Base-by-base conservation (phyloP, 2,329 filamentous ascomycete genomes). In the Hypoxylon sp. region DNA sequence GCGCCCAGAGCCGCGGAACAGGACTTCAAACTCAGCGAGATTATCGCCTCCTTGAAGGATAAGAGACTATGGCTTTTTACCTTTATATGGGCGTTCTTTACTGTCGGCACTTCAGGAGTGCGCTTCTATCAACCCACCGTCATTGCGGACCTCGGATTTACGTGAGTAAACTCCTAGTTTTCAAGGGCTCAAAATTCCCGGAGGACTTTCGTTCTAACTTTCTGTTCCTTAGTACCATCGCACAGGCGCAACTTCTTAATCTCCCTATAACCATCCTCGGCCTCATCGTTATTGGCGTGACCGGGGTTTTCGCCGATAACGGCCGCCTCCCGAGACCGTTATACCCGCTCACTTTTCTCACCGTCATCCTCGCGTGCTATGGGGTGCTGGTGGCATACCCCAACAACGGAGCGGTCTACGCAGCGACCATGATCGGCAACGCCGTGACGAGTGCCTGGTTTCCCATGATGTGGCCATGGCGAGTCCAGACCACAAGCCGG, bases 401-500 rank as follows among this genome's bases (percentile, higher is more conserved):
- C 1, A 82, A 74, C 69, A 81, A 77, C 34, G 83, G 82, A 5
- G 83, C 75, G 1, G 80, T 85, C 0, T 86, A 85, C 50, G 81
- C 83, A 0, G 83, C 82, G 0, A 85, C 82, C 0, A 66, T 84
- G 23, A 80, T 85, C 28, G 82, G 78, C 5, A 81, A 81, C 48
- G 80, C 79, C 0, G 77, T 83, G 10, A 78, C 81, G 0, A 75
- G 78, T 2, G 78, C 80, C 1, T 84, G 82, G 80, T 86, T 79
- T 67, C 81, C 83, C 0, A 78, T 84, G 63, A 85, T 85, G 83
- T 84, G 84, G 84, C 83, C 83, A 10, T 85, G 83, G 83, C 80
- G 83, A 3, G 82, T 84, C 0, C 83, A 83, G 73, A 84, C 82
- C 2, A 84, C 80, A 0, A 78, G 76, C 48, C 69, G 81, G 2